A percentile compares a stretch with the other conserved stretches of the same genome.
phyloP scores from a whole-genome alignment of 2,329 filamentous ascomycete species.

The Pseudocercospora pini-densiflorae region DNA sequence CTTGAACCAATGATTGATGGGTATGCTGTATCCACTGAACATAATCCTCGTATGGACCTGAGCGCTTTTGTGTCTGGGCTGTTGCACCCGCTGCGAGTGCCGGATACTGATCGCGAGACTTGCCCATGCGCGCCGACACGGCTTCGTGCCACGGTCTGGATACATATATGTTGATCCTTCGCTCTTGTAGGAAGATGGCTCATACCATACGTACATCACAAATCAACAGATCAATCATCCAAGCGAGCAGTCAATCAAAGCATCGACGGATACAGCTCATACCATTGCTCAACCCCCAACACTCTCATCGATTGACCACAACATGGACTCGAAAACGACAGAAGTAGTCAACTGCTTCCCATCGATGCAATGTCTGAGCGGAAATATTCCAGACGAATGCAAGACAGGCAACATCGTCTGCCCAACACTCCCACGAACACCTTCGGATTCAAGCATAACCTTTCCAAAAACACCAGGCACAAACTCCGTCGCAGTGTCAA shows the following conservation, averaged over 20 bases:
- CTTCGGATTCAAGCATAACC: slow-evolving; percentile 14
- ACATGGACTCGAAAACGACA: slow-evolving; percentile 17
- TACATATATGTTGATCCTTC: slow-evolving; percentile 24
- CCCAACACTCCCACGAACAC: slow-evolving; percentile 22
- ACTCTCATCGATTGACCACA: slow-evolving; percentile 7
- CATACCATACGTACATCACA: slow-evolving; percentile 18
- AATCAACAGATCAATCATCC: slow-evolving; percentile 10
- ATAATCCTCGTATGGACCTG: slow-evolving; percentile 14
- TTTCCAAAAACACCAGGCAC: slow-evolving; percentile 21
- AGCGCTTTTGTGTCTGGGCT: slow-evolving; percentile 16
- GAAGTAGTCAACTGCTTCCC: slow-evolving; percentile 29
- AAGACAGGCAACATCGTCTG: slow-evolving; percentile 27
- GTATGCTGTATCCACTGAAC: neutral
- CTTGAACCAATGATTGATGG: slow-evolving; percentile 12
- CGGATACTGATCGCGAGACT: slow-evolving; percentile 21
- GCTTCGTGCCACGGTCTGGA: slow-evolving; percentile 16
- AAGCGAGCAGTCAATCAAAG: neutral
- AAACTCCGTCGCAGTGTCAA: slow-evolving; percentile 20
- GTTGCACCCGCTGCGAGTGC: slow-evolving; percentile 13
- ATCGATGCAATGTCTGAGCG: slow-evolving; percentile 28
- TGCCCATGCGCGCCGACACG: slow-evolving; percentile 1
- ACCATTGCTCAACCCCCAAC: neutral
- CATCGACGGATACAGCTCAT: neutral
- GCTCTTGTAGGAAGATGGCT: slow-evolving; percentile 10
- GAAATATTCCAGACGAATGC: slow-evolving; percentile 28